A percentile compares a stretch with the other conserved stretches of the same genome.
phyloP scores from a whole-genome alignment of 1,284 basidiomycete genomes.

The Chalciporus sp. region DNA sequence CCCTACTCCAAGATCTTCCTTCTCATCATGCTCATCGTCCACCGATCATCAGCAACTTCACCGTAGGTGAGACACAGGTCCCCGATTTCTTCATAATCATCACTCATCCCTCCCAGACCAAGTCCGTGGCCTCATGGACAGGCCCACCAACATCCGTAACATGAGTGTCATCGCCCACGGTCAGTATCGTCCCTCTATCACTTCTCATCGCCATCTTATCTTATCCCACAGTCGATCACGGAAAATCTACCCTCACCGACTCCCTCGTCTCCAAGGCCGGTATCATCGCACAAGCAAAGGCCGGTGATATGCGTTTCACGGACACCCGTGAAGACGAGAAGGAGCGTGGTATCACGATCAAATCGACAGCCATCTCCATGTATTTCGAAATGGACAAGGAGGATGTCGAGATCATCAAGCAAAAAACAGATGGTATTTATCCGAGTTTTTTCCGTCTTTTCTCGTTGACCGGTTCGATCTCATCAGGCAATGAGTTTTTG shows the following conservation, averaged over 20 bases:
- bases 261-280: slow-evolving; percentile 99
- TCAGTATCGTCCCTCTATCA: slow-evolving; percentile 39
- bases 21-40: slow-evolving; percentile 37
- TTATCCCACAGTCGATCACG: slow-evolving; percentile 86
- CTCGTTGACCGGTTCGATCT: slow-evolving; percentile 16
- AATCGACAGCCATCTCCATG: slow-evolving; percentile 99
- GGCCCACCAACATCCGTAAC: slow-evolving; percentile 93
- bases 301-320: slow-evolving; percentile 97
- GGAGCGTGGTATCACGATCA: slow-evolving; percentile 99
- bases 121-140: slow-evolving; percentile 90
- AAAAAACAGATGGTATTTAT: slow-evolving; percentile 83
- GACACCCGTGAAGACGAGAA: slow-evolving; percentile 99
- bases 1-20: slow-evolving; percentile 9
- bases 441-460: slow-evolving; percentile 15
- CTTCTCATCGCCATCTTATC: slow-evolving; percentile 20
- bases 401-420: slow-evolving; percentile 82
- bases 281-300: slow-evolving; percentile 96
- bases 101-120: slow-evolving; percentile 58
- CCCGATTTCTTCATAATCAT: neutral
- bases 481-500: slow-evolving; percentile 91
- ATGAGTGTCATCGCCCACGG: slow-evolving; percentile 98
- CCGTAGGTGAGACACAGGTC: slow-evolving; percentile 62
- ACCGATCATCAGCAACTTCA: slow-evolving; percentile 72
- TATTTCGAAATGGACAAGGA: slow-evolving; percentile 97
- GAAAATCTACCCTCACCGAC: slow-evolving; percentile 99